Base-by-base conservation (phyloP, 179 eudicot genomes). In the Actinidia polygama region DNA sequence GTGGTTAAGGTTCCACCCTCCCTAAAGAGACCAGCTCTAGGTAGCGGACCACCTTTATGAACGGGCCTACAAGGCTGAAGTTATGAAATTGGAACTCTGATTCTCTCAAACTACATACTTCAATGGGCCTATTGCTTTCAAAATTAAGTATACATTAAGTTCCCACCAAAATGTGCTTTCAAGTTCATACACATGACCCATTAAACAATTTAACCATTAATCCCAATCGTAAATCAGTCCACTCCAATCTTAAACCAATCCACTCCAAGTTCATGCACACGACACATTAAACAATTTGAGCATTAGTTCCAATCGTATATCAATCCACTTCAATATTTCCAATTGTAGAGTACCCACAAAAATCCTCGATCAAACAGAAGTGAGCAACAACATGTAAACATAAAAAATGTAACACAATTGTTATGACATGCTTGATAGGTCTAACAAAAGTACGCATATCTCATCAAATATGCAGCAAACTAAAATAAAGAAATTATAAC, bases 281-380 rank as follows among this genome's bases (percentile, higher is more conserved):
- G n/a, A n/a, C n/a, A n/a, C n/a, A n/a, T n/a, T n/a, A n/a, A n/a
- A n/a, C n/a, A n/a, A n/a, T n/a, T n/a, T n/a, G n/a, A n/a, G n/a
- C n/a, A n/a, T n/a, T n/a, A n/a, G n/a, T n/a, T n/a, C n/a, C n/a
- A n/a, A n/a, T n/a, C n/a, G n/a, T n/a, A n/a, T n/a, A n/a, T n/a
- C n/a, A n/a, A n/a, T n/a, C n/a, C n/a, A n/a, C n/a, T n/a, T n/a
- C 67, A 76, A 76, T 58, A 23, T 57, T 76, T 30, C 12, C 6
- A 44, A 40, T 40, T 7, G 57, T 19, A 61, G 12, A 46, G 55
- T 26, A 11, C 36, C 54, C 18, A n/a, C 11, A 47, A 78, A 40
- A 18, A 8, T n/a, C 24, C n/a, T n/a, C 80, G 15, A 47, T 21
- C 72, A 62, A 47, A 62, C 40, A 78, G 46, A 47, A 46, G 72